A percentile compares a stretch with the other conserved stretches of the same genome.
Conservation (phyloP, 2,329 filamentous ascomycete species). For the Cordyceps cateniannulata region DNA sequence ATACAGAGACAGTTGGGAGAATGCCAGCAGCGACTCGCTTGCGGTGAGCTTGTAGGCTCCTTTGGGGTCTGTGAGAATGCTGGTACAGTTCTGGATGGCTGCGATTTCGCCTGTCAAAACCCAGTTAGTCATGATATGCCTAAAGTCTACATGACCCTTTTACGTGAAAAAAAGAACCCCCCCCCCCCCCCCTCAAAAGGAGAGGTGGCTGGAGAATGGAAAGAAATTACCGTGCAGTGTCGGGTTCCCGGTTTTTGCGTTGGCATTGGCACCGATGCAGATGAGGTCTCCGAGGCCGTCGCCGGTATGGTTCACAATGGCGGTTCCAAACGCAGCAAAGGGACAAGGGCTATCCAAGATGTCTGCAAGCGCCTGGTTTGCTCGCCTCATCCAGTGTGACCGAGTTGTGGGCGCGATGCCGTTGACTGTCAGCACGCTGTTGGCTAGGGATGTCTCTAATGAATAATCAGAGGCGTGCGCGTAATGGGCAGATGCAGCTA, state of each 20-base stretch:
- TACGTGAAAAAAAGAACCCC: not conserved
- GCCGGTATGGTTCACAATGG: slow-evolving; percentile 49
- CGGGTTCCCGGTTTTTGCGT: slow-evolving; percentile 39
- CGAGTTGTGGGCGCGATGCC: slow-evolving; percentile 32
- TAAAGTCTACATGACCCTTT: not conserved
- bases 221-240: slow-evolving; percentile 39
- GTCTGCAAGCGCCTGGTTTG: slow-evolving; percentile 38
- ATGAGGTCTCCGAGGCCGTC: slow-evolving; percentile 36
- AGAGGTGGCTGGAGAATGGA: not conserved
- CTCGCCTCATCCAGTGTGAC: slow-evolving; percentile 46
- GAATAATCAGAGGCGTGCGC: not conserved
- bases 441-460: not conserved
- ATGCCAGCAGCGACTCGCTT: slow-evolving; percentile 36
- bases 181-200: no score
- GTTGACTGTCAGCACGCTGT: not conserved
- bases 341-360: slow-evolving; percentile 35
- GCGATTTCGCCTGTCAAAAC: slow-evolving; percentile 41
- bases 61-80: slow-evolving; percentile 37
- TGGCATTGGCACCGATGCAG: slow-evolving; percentile 44
- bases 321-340: slow-evolving; percentile 46
- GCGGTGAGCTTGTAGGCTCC: slow-evolving; percentile 38
- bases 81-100: slow-evolving; percentile 47
- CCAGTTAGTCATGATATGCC: not conserved
- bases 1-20: slow-evolving; percentile 42
- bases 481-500: not conserved